Percentiles rank a stretch among this genome's conserved stretches.
These are phyloP conservation scores for Sideroxylon spinosum DNA, from an alignment of 179 eudicot genomes.

Conservation along the genomic window DNA sequence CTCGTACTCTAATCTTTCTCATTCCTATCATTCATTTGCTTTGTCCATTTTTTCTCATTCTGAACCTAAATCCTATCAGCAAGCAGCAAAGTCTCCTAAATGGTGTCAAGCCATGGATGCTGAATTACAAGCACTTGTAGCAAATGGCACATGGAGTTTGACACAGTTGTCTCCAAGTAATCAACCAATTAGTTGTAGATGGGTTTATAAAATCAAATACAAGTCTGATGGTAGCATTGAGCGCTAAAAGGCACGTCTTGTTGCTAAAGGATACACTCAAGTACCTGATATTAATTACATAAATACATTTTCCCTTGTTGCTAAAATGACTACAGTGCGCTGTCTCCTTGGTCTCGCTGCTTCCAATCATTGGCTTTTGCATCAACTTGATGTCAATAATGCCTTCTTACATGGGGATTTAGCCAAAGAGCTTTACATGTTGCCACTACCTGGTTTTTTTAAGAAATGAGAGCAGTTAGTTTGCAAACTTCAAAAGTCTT, in stretches of 20 bases:
- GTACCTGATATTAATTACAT: too few species aligned
- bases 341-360: not conserved
- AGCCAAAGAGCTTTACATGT: not conserved
- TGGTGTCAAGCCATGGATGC: not conserved
- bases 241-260: not conserved
- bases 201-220: not conserved
- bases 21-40: not conserved
- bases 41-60: not conserved
- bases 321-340: not conserved
- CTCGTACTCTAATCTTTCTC: too few species aligned
- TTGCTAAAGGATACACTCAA: too few species aligned
- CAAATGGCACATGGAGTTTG: not conserved
- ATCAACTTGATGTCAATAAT: not conserved
- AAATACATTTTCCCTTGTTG: too few species aligned
- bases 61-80: not conserved
- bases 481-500: too few species aligned
- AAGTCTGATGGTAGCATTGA: not conserved
- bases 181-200: not conserved
- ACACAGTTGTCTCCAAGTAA: not conserved
- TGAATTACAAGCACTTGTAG: not conserved
- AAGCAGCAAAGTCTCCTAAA: not conserved
- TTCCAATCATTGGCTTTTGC: not conserved
- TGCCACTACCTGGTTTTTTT: not conserved
- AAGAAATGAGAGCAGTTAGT: too few species aligned
- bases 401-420: not conserved